phyloP scores from a whole-genome alignment of 2,329 filamentous ascomycete species.

The Hypoxylon sp. region DNA sequence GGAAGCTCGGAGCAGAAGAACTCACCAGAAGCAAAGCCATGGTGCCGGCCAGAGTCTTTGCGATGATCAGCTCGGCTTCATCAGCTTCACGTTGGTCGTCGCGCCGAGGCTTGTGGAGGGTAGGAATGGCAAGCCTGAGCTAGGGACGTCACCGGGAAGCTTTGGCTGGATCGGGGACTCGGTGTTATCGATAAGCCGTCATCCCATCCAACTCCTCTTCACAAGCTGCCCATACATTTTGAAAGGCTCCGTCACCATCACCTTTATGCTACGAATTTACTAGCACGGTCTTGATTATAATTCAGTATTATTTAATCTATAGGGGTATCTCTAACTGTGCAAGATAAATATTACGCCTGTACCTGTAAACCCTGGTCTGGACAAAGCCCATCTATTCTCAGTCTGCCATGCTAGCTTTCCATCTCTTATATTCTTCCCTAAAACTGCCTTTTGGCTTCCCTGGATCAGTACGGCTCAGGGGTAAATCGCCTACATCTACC shows the following conservation, averaged over 20 bases:
- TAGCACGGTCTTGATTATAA: too few relatives aligned
- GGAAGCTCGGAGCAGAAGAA: neutral
- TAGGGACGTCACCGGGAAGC: conserved; percentile 42
- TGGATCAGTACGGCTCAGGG: conserved; percentile 4
- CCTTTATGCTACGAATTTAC: too few relatives aligned
- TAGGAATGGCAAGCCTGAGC: neutral
- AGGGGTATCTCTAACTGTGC: conserved; percentile 1
- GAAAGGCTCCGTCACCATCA: too few relatives aligned
- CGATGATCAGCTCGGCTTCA: conserved; percentile 34
- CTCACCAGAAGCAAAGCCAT: conserved; percentile 49
- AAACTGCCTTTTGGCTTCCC: conserved; percentile 26
- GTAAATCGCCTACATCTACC: conserved; percentile 55
- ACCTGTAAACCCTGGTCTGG: neutral
- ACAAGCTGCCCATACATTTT: too few relatives aligned
- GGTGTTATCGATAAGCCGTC: conserved; percentile 16
- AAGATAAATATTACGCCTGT: neutral
- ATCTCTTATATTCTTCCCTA: conserved; percentile 38
- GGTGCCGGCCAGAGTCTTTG: conserved; percentile 30
- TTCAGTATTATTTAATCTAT: neutral
- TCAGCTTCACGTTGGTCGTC: conserved; percentile 24
- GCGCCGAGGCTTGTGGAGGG: conserved; percentile 13
- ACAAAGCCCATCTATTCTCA: neutral
- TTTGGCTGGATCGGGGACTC: conserved; percentile 2
- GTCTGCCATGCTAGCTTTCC: conserved; percentile 29
- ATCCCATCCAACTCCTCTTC: too few relatives aligned